phyloP scores from a whole-genome alignment of 306 rosid genomes.

The Cajanus cajan region DNA sequence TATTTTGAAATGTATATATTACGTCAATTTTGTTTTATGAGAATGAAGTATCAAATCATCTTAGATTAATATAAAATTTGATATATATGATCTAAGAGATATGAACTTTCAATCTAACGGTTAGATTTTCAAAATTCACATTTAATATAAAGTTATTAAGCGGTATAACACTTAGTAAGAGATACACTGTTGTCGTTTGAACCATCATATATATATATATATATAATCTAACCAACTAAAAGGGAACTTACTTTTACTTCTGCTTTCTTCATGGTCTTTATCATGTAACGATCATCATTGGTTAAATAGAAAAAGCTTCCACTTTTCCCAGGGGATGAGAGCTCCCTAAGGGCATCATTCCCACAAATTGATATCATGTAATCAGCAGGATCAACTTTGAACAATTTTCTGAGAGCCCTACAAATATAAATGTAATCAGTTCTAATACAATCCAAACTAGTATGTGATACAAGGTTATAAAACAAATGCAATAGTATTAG shows the following conservation, averaged over 20 bases:
- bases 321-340: conserved; percentile 95
- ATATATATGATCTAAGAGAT: too few species aligned
- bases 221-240: not conserved
- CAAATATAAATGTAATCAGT: conserved; percentile 34
- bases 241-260: conserved; percentile 82
- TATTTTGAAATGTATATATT: too few species aligned
- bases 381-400: conserved; percentile 97
- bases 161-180: too few species aligned
- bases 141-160: too few species aligned
- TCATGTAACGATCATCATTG: conserved; percentile 91
- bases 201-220: too few species aligned
- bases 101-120: too few species aligned
- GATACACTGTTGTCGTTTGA: too few species aligned
- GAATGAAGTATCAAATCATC: too few species aligned
- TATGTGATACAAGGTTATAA: not conserved
- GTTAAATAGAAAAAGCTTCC: conserved; percentile 98
- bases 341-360: conserved; percentile 88
- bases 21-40: too few species aligned
- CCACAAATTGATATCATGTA: conserved; percentile 97
- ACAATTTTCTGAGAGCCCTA: conserved; percentile 93
- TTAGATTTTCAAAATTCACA: too few species aligned
- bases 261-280: conserved; percentile 91
- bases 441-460: not conserved
- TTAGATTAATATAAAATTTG: too few species aligned
- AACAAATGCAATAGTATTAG: not conserved